Percentiles rank a stretch among this genome's conserved stretches.
Evolutionary conservation across 768 basidiomycete genomes (phyloP).

Genomic region (Neoboletus brunneissimus): DNA sequence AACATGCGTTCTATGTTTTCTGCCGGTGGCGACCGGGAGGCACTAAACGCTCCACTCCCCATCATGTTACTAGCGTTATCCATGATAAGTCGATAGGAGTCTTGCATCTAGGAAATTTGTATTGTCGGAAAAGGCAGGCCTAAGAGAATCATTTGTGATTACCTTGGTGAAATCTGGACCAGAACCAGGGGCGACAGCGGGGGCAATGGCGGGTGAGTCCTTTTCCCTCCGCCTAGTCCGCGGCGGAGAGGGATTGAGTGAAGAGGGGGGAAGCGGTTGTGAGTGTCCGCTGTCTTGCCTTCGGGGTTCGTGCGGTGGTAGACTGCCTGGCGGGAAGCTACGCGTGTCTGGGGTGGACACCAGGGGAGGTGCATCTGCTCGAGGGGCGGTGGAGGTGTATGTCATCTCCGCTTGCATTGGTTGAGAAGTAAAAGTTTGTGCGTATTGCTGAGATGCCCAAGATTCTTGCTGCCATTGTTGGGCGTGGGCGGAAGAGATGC

Average conservation of each 20-base stretch:
- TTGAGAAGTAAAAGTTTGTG: constrained; percentile 34
- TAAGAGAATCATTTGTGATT: constrained; percentile 5
- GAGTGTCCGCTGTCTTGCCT: constrained; percentile 34
- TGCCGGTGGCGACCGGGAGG: constrained; percentile 23
- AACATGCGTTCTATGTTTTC: constrained; percentile 44
- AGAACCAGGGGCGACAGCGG: constrained; percentile 26
- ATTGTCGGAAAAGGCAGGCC: constrained; percentile 11
- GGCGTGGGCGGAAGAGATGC: constrained; percentile 28
- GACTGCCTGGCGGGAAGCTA: constrained; percentile 25
- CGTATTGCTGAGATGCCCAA: constrained; percentile 37
- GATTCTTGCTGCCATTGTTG: constrained; percentile 43
- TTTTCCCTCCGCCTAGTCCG: constrained; percentile 39
- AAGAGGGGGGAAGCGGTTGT: constrained; percentile 24
- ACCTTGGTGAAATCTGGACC: constrained; percentile 45
- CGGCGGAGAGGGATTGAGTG: constrained; percentile 29
- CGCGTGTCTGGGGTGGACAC: constrained; percentile 32
- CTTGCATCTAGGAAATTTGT: constrained; percentile 35
- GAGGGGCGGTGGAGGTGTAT: constrained; percentile 33
- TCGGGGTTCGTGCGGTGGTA: constrained; percentile 32
- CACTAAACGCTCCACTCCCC: constrained; percentile 19
- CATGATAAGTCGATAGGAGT: constrained; percentile 44
- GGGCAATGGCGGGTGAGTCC: constrained; percentile 29
- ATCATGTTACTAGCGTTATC: constrained; percentile 36
- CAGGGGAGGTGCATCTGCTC: constrained; percentile 32
- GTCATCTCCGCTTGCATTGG: constrained; percentile 34